Percentiles rank a stretch among this genome's conserved stretches.
These are phyloP conservation scores for Sporothrix variecibatus DNA, from an alignment of 2,329 filamentous ascomycete species.

Conservation along the genomic window DNA sequence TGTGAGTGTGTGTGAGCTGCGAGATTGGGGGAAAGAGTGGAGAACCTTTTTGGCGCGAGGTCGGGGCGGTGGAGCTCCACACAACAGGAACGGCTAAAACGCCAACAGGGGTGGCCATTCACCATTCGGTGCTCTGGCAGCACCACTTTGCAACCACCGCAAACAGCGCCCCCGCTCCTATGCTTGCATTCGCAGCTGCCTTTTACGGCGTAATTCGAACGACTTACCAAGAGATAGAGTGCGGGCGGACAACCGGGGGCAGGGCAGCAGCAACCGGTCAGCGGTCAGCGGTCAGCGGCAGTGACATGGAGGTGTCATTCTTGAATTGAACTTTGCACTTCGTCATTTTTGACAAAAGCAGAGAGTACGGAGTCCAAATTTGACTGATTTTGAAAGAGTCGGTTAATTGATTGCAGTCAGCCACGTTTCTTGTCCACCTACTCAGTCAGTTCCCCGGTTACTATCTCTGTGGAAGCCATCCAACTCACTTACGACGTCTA, in stretches of 20 bases:
- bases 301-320: not conserved
- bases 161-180: not conserved
- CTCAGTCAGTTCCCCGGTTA: not conserved
- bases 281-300: not conserved
- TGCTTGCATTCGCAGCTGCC: conserved; percentile 13
- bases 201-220: conserved; percentile 18
- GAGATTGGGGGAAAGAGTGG: not conserved
- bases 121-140: not conserved
- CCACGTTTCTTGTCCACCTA: not conserved
- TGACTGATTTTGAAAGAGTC: not conserved
- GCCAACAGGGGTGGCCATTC: conserved; percentile 1
- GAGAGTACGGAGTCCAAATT: not conserved
- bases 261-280: not conserved
- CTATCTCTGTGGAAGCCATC: not conserved
- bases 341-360: not conserved
- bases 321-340: not conserved
- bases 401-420: not conserved
- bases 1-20: not conserved
- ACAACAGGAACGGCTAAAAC: conserved; percentile 15
- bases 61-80: conserved; percentile 13
- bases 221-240: not conserved
- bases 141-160: not conserved
- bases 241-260: not conserved
- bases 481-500: not conserved
- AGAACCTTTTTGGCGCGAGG: not conserved